Evolutionary conservation across 78 protist species (phyloP), one percentile per base, ranked within the genome.

Genomic region (Mastigamoeba balamuthi): DNA sequence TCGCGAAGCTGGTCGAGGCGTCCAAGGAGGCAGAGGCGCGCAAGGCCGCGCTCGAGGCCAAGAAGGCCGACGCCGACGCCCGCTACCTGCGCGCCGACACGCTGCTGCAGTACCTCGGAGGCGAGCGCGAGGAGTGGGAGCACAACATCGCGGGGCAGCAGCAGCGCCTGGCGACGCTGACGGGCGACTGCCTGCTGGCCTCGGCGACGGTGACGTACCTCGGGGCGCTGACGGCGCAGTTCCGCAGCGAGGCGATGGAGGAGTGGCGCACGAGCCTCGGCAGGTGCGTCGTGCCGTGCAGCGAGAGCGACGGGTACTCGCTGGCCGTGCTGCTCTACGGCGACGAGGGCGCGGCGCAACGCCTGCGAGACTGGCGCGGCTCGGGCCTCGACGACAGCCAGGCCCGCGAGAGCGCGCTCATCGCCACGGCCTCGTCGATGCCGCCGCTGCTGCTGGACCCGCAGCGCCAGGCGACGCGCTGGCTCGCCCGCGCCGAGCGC

Each of bases 401-500:
- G n/a, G n/a, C n/a, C n/a, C n/a, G n/a, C n/a, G n/a, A n/a, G 44
- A 76, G 58, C 74, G 58, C 17, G 53, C 86, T 23, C 1, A 37
- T 4, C 93, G 96, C 38, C 89, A 91, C 92, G 95, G n/a, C n/a
- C n/a, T n/a, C n/a, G n/a, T n/a, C n/a, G n/a, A n/a, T n/a, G n/a
- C n/a, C n/a, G n/a, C n/a, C 97, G 33, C 91, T 94, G 27, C 75
- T 91, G 69, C 80, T 94, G 43, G 97, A 94, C 70, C 97, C 97
- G 38, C 97, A 94, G 89, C 35, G 73, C 88, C 97, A 93, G 76
- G 95, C 94, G 6, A 81, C 87, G 33, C 37, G 5, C 4, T 94
- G 94, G 94, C 89, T 94, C n/a, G n/a, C n/a, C n/a, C n/a, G n/a
- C n/a, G n/a, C n/a, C n/a, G n/a, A n/a, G n/a, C n/a, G n/a, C n/a